Evolutionary conservation across 805 yeast genomes (phyloP).

Genomic region (Wickerhamomyces subpelliculosus): DNA sequence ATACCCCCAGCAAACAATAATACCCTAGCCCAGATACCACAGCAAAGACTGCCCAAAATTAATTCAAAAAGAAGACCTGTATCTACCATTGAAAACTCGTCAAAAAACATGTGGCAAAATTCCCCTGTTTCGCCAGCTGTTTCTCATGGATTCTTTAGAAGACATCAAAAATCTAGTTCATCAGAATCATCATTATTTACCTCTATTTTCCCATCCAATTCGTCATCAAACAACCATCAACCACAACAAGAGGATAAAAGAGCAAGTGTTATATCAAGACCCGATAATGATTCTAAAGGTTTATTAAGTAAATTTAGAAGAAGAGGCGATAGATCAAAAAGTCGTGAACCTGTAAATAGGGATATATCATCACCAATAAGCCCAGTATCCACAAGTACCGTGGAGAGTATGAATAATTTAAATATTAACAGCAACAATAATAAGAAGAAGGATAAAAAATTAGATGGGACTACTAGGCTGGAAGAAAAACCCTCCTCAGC

Average conservation of each 20-base stretch:
- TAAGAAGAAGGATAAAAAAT: slow-evolving; percentile 3
- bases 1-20: neutral
- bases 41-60: slow-evolving; percentile 1
- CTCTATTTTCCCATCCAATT: slow-evolving; percentile 18
- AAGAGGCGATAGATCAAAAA: slow-evolving; percentile 9
- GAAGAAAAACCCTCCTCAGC: no score
- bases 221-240: slow-evolving; percentile 1
- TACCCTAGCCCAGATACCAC: neutral
- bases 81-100: slow-evolving; percentile 30
- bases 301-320: slow-evolving; percentile 17
- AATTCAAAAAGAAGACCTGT: slow-evolving; percentile 23
- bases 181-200: slow-evolving; percentile 43
- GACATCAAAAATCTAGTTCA: slow-evolving; percentile 58
- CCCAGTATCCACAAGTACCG: slow-evolving; percentile 5
- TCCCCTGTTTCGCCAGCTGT: slow-evolving; percentile 31
- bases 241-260: slow-evolving; percentile 10
- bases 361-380: slow-evolving; percentile 13
- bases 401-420: slow-evolving; percentile 1
- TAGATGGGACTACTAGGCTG: no score
- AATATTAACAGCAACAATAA: slow-evolving; percentile 1
- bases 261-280: slow-evolving; percentile 2
- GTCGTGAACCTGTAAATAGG: slow-evolving; percentile 7
- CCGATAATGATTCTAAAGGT: slow-evolving; percentile 11
- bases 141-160: slow-evolving; percentile 44
- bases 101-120: slow-evolving; percentile 16